Conservation (phyloP, 495 filamentous ascomycete genomes). For the Mycothermus thermophilus region DNA sequence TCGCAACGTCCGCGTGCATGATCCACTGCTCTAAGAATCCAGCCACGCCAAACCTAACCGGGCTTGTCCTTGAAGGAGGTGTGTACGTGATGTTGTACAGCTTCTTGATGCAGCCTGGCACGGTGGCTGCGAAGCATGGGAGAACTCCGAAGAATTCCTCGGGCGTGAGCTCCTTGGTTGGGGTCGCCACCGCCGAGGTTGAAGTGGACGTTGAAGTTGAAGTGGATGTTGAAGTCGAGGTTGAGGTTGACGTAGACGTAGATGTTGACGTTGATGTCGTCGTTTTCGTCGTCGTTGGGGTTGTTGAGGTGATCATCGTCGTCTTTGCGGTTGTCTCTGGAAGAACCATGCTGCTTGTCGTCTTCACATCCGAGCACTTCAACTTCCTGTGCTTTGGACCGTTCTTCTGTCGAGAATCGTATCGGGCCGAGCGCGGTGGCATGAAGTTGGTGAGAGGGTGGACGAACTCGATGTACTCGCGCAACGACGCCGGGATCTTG, state of each 20-base stretch:
- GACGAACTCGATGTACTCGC: conserved; percentile 27
- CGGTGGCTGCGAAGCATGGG: conserved; percentile 18
- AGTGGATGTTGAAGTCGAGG: conserved; percentile 1
- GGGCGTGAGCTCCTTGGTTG: background rate
- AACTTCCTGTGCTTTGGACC: background rate
- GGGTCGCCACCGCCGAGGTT: background rate
- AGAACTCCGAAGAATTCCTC: conserved; percentile 11
- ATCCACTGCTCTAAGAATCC: conserved; percentile 58
- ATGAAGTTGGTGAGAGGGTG: conserved; percentile 31
- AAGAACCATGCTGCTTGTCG: no score
- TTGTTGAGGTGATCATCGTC: no score
- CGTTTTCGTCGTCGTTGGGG: conserved; percentile 2
- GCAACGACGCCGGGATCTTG: conserved; percentile 32
- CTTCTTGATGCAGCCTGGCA: conserved; percentile 24
- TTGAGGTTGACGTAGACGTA: no score
- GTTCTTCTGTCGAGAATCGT: no score
- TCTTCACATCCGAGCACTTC: no score
- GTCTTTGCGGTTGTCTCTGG: no score
- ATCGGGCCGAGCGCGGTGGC: conserved; percentile 16
- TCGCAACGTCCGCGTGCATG: conserved; percentile 40
- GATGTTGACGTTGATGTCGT: no score
- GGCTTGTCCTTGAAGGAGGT: conserved; percentile 9
- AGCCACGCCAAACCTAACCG: conserved; percentile 44
- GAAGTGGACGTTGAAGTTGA: background rate
- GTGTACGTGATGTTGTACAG: conserved; percentile 30